Conservation (phyloP, 805 yeast genomes). For the Saccharomycopsis sp. region DNA sequence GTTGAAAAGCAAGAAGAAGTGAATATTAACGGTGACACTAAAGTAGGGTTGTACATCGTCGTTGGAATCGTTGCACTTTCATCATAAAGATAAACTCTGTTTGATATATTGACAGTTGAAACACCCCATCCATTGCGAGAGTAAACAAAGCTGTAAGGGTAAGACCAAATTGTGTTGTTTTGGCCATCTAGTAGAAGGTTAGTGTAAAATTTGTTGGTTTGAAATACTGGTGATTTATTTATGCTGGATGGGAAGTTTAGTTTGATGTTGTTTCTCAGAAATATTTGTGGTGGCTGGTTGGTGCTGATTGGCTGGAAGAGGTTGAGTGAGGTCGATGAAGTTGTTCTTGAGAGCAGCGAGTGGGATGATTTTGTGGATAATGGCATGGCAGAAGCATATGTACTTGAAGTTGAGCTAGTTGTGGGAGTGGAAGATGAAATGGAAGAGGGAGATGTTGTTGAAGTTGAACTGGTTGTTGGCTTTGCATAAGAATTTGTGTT, state of each 20-base stretch:
- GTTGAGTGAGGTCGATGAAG: not conserved
- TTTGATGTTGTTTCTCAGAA: constrained; percentile 36
- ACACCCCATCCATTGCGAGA: constrained; percentile 52
- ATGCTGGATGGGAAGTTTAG: constrained; percentile 32
- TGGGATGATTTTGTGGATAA: no score
- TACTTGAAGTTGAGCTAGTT: no score
- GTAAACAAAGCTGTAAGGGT: constrained; percentile 49
- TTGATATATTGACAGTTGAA: constrained; percentile 40
- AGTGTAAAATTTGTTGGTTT: constrained; percentile 71
- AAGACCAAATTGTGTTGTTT: constrained; percentile 47
- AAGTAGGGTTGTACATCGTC: constrained; percentile 48
- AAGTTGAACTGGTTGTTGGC: no score
- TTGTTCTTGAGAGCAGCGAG: no score
- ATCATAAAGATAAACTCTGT: constrained; percentile 31
- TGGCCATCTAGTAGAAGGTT: constrained; percentile 55
- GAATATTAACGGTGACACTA: constrained; percentile 48
- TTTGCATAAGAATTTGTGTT: no score
- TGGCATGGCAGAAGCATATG: no score
- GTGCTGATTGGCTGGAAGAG: constrained; percentile 39
- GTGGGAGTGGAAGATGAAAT: no score
- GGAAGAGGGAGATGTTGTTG: no score
- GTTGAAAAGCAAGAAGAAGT: constrained; percentile 29
- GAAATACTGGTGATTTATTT: constrained; percentile 33
- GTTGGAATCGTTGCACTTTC: constrained; percentile 36
- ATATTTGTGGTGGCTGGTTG: constrained; percentile 34